A percentile compares a stretch with the other conserved stretches of the same genome.
Evolutionary conservation across 768 basidiomycete species (phyloP).

Genomic region (Strobilomyces dryophilus): DNA sequence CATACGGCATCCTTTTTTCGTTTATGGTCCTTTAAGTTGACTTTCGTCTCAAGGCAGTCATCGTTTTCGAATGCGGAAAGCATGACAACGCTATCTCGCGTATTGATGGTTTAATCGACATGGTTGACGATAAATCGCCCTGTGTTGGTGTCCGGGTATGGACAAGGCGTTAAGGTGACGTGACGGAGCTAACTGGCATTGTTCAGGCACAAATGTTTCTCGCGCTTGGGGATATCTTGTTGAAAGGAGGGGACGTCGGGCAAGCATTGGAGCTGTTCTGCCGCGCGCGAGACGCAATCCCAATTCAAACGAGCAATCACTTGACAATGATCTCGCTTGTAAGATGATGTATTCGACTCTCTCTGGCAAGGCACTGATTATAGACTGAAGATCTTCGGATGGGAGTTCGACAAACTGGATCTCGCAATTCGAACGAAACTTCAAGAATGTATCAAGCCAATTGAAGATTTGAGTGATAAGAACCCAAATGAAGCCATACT

Average conservation of each 20-base stretch:
- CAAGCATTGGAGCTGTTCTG: neutral
- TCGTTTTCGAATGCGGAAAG: neutral
- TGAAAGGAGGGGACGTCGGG: neutral
- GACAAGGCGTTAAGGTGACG: neutral
- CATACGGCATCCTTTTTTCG: too few relatives aligned
- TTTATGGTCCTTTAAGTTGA: too few relatives aligned
- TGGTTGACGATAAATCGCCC: neutral
- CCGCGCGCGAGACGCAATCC: neutral
- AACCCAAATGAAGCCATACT: too few relatives aligned
- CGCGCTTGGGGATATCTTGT: neutral
- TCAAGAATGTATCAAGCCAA: too few relatives aligned
- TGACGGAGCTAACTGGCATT: neutral
- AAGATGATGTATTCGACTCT: neutral
- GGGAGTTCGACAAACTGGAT: neutral
- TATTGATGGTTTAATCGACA: neutral
- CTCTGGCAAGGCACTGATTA: neutral
- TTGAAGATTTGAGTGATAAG: too few relatives aligned
- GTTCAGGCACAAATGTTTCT: constrained; percentile 4
- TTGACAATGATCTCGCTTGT: constrained; percentile 6
- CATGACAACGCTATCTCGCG: neutral
- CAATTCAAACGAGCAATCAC: neutral
- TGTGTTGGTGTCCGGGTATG: neutral
- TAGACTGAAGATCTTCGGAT: neutral
- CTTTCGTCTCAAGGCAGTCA: neutral
- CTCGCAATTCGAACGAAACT: too few relatives aligned